Percentiles rank a stretch among this genome's conserved stretches.
These are phyloP conservation scores for Diaporthe australafricana DNA, from an alignment of 2,329 filamentous ascomycete genomes.

Conservation along the genomic window DNA sequence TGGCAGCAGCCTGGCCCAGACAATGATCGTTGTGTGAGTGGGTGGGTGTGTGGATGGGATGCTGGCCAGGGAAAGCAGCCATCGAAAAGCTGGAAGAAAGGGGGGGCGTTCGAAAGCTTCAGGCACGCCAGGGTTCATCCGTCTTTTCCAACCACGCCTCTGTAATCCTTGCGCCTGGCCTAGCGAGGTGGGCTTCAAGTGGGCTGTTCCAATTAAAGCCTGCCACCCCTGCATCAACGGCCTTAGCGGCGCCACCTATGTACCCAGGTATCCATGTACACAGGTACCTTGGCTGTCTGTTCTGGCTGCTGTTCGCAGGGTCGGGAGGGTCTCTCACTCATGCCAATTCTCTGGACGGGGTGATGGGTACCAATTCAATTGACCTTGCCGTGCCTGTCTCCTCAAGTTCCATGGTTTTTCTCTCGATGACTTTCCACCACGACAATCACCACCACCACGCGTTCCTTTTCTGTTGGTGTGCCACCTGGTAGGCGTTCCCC, in stretches of 20 bases:
- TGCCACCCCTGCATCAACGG: slow-evolving; percentile 34
- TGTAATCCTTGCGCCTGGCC: slow-evolving; percentile 4
- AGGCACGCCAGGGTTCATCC: slow-evolving; percentile 20
- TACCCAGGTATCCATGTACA: neutral
- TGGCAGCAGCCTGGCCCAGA: neutral
- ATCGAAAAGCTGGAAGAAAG: slow-evolving; percentile 1
- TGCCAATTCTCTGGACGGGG: slow-evolving; percentile 21
- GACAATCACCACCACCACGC: slow-evolving; percentile 8
- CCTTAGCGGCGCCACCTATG: slow-evolving; percentile 18
- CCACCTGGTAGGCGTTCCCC: slow-evolving; percentile 10
- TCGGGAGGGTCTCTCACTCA: slow-evolving; percentile 24
- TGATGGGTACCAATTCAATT: slow-evolving; percentile 29
- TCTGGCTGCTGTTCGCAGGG: slow-evolving; percentile 24
- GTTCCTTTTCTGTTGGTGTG: slow-evolving; percentile 27
- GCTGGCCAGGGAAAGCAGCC: slow-evolving; percentile 6
- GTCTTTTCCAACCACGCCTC: slow-evolving; percentile 26
- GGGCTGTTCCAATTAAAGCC: slow-evolving; percentile 36
- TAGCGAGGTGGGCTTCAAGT: slow-evolving; percentile 25
- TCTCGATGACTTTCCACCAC: slow-evolving; percentile 18
- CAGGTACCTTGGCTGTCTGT: slow-evolving; percentile 8
- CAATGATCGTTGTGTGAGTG: neutral
- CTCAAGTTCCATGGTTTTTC: slow-evolving; percentile 16
- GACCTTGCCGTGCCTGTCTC: slow-evolving; percentile 21
- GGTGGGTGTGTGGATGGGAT: neutral
- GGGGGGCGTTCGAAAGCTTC: slow-evolving; percentile 11